Evolutionary conservation across 2,329 filamentous ascomycete species (phyloP).

Genomic region (Aureobasidium sp.): DNA sequence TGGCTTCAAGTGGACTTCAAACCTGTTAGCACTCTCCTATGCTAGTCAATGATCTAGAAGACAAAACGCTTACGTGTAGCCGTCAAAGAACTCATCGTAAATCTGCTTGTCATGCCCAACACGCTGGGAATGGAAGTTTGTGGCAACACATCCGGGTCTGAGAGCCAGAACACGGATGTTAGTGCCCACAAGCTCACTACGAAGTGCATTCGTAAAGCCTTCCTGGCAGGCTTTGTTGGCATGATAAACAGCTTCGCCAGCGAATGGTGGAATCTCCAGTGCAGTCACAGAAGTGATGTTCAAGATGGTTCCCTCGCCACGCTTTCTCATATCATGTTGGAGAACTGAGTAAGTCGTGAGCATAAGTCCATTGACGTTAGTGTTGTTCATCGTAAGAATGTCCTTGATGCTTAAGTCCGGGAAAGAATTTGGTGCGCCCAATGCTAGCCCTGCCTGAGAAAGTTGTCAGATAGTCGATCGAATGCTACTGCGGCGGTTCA

Average conservation of each 20-base stretch:
- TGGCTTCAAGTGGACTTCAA: too few relatives aligned
- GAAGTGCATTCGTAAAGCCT: conserved; percentile 41
- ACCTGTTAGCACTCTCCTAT: too few relatives aligned
- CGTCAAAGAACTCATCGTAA: conserved; percentile 38
- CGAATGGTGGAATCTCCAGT: conserved; percentile 40
- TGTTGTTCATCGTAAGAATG: conserved; percentile 38
- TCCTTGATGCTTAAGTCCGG: conserved; percentile 33
- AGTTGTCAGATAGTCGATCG: too few relatives aligned
- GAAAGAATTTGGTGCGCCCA: conserved; percentile 38
- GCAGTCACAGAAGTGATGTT: conserved; percentile 42
- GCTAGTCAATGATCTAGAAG: too few relatives aligned
- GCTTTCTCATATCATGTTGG: conserved; percentile 13
- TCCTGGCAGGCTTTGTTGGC: conserved; percentile 41
- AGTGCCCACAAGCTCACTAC: conserved; percentile 39
- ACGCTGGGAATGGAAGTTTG: conserved; percentile 40
- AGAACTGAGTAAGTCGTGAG: conserved; percentile 29
- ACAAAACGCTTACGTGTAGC: conserved; percentile 14
- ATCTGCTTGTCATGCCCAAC: conserved; percentile 36
- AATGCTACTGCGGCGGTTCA: too few relatives aligned
- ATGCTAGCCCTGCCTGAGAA: conserved; percentile 29
- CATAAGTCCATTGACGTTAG: conserved; percentile 43
- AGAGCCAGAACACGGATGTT: conserved; percentile 41
- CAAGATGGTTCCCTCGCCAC: conserved; percentile 43
- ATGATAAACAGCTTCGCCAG: conserved; percentile 43
- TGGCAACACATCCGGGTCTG: conserved; percentile 40